These are phyloP conservation scores for Malassezia japonica DNA, from an alignment of 1,284 basidiomycete species.

Conservation along the genomic window DNA sequence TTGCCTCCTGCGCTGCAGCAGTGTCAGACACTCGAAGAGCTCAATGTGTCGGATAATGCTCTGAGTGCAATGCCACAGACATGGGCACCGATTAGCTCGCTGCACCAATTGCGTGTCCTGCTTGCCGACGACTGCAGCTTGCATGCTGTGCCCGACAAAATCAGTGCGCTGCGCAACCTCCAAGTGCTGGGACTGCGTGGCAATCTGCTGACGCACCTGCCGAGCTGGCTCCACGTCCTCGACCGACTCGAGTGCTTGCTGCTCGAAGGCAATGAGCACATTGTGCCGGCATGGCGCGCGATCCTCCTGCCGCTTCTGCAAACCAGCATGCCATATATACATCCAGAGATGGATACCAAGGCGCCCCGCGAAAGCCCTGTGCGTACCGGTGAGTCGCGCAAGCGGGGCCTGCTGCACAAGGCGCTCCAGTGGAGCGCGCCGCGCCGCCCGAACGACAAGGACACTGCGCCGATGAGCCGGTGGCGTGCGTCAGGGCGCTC, in stretches of 20 bases:
- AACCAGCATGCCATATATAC: no score
- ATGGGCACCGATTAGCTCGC: conserved; percentile 69
- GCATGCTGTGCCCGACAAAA: conserved; percentile 56
- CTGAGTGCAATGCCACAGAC: conserved; percentile 59
- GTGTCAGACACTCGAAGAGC: conserved; percentile 75
- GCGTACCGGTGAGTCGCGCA: no score
- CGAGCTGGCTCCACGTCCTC: conserved; percentile 82
- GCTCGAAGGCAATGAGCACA: conserved; percentile 80
- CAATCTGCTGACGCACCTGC: conserved; percentile 79
- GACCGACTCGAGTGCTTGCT: conserved; percentile 71
- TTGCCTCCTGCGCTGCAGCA: conserved; percentile 68
- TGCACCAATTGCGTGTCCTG: conserved; percentile 70
- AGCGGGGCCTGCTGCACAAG: neutral
- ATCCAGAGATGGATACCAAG: no score
- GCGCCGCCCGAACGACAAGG: neutral
- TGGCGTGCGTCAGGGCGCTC: neutral
- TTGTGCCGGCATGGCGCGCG: conserved; percentile 79
- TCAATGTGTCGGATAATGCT: conserved; percentile 84
- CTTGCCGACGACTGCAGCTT: conserved; percentile 80
- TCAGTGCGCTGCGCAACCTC: conserved; percentile 56
- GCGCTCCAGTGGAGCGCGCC: neutral
- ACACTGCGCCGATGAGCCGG: neutral
- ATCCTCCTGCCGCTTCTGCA: conserved; percentile 55
- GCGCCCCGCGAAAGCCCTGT: no score
- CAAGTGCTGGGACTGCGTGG: conserved; percentile 77